Percentiles rank a stretch among this genome's conserved stretches.
phyloP scores from a whole-genome alignment of 768 basidiomycete genomes.

The Phlegmacium glaucopus region DNA sequence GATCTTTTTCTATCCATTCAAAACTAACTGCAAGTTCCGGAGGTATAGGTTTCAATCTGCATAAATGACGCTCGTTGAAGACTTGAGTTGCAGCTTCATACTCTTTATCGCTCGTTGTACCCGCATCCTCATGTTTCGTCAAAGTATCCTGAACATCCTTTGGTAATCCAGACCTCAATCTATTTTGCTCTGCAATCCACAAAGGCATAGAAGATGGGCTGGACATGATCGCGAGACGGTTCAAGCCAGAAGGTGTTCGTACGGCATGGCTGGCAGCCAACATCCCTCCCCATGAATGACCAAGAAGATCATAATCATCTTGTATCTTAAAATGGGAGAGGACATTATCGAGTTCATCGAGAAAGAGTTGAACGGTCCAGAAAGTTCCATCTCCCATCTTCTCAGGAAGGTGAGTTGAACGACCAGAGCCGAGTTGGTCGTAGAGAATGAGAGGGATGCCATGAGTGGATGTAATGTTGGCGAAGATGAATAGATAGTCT shows the following conservation, averaged over 20 bases:
- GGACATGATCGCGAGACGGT: conserved; percentile 42
- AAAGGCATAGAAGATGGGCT: conserved; percentile 41
- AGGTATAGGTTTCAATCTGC: conserved; percentile 38
- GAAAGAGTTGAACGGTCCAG: conserved; percentile 49
- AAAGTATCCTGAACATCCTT: conserved; percentile 35
- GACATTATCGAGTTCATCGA: conserved; percentile 48
- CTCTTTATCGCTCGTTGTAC: conserved; percentile 39
- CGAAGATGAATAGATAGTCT: conserved; percentile 35
- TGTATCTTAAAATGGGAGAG: conserved; percentile 40
- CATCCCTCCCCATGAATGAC: conserved; percentile 53
- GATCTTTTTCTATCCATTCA: not conserved
- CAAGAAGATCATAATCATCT: conserved; percentile 40
- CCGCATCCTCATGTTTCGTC: conserved; percentile 43
- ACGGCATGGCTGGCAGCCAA: conserved; percentile 36
- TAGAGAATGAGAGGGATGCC: conserved; percentile 50
- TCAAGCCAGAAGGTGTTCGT: conserved; percentile 41
- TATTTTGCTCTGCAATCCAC: conserved; percentile 26
- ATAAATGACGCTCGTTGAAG: conserved; percentile 42
- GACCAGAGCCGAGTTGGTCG: conserved; percentile 54
- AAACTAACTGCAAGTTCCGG: not conserved
- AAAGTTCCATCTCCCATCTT: conserved; percentile 40
- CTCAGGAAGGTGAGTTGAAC: conserved; percentile 50
- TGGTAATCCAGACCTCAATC: conserved; percentile 28
- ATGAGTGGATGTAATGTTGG: conserved; percentile 32
- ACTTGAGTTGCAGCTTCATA: conserved; percentile 39